phyloP scores from a whole-genome alignment of 176 grass and related monocot species.

The Hordeum marinum region DNA sequence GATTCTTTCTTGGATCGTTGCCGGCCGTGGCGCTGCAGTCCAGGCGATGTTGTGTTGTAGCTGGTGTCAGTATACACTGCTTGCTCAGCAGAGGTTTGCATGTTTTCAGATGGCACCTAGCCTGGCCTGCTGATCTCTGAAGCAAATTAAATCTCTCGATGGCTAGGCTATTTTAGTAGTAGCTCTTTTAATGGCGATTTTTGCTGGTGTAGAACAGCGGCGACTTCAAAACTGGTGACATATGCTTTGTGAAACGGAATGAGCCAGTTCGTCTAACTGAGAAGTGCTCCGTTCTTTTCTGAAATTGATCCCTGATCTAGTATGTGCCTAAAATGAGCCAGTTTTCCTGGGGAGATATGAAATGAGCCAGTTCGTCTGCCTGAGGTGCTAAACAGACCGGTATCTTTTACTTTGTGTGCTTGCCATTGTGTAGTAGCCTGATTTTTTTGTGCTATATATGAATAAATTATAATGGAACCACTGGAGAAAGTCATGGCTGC shows the following conservation, averaged over 20 bases:
- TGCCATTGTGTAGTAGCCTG: background rate
- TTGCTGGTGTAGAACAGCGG: background rate
- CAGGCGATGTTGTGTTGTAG: background rate
- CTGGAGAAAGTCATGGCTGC: too few species aligned
- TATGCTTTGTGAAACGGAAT: background rate
- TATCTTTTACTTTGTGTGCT: background rate
- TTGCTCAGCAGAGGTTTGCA: background rate
- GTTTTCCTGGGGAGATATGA: background rate
- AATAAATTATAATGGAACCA: background rate
- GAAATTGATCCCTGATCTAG: background rate
- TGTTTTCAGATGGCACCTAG: background rate
- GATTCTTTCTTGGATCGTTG: background rate
- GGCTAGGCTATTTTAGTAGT: background rate
- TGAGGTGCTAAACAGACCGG: background rate
- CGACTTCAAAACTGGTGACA: background rate
- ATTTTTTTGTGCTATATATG: background rate
- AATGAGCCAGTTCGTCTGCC: background rate
- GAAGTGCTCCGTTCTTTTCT: background rate
- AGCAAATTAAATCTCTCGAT: background rate
- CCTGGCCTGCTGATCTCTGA: background rate
- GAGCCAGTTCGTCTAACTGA: background rate
- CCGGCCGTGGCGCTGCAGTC: background rate
- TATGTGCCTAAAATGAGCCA: background rate
- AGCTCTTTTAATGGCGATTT: background rate
- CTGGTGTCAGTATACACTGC: background rate